phyloP scores from a whole-genome alignment of 306 rosid genomes.

The Castanea crenata region DNA sequence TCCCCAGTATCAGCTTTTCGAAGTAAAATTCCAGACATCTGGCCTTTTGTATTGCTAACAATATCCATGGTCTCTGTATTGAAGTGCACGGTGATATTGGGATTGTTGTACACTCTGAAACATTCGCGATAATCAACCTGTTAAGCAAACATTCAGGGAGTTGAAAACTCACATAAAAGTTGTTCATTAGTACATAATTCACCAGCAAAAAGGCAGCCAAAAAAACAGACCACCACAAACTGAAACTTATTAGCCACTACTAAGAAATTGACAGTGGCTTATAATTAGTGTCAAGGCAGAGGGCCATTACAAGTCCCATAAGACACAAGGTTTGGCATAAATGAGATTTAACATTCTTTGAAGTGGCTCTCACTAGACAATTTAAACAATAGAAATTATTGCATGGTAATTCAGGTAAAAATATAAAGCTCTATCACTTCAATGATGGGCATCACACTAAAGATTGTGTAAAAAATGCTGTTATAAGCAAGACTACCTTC shows the following conservation, averaged over 20 bases:
- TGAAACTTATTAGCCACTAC: background rate
- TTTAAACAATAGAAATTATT: no score
- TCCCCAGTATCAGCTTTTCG: slow-evolving; percentile 20
- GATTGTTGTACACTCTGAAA: no score
- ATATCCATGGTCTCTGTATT: no score
- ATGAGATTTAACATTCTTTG: no score
- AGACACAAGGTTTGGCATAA: background rate
- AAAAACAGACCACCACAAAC: slow-evolving; percentile 7
- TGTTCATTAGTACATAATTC: slow-evolving; percentile 54
- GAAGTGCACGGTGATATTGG: no score
- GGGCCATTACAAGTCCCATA: background rate
- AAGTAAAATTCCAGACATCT: slow-evolving; percentile 60
- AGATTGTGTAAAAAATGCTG: background rate
- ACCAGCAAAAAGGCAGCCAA: slow-evolving; percentile 35
- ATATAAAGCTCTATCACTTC: background rate
- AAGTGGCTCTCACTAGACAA: no score
- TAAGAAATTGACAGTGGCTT: background rate
- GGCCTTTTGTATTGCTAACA: no score
- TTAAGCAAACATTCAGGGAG: slow-evolving; percentile 97
- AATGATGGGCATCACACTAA: background rate
- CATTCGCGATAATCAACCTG: slow-evolving; percentile 69
- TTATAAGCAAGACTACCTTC: background rate
- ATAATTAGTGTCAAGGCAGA: background rate
- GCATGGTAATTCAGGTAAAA: background rate
- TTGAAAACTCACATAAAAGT: slow-evolving; percentile 82